phyloP scores from a whole-genome alignment of 345 rosid species.

The Eucalyptus regnans region DNA sequence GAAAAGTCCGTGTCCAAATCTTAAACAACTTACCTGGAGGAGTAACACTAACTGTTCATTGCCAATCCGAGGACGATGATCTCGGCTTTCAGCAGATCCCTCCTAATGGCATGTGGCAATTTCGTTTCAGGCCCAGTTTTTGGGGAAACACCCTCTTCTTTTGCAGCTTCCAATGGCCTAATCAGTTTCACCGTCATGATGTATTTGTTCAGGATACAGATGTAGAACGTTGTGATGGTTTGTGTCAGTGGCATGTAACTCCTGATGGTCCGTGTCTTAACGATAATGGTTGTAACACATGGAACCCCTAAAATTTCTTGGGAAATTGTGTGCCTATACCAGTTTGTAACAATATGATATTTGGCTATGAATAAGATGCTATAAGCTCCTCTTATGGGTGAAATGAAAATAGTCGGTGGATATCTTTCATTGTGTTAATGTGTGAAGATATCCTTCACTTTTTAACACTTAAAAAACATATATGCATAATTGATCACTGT shows the following conservation, averaged over 20 bases:
- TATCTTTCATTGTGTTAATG: not conserved
- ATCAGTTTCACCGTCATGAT: not conserved
- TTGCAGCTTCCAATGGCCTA: not conserved
- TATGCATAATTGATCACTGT: not conserved
- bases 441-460: not conserved
- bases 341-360: not conserved
- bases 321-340: not conserved
- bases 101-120: not conserved
- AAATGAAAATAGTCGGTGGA: not conserved
- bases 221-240: not conserved
- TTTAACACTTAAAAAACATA: not conserved
- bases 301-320: not conserved
- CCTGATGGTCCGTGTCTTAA: not conserved
- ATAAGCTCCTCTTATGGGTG: not conserved
- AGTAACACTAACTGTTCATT: not conserved
- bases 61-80: not conserved
- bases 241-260: not conserved
- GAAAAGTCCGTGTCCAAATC: not conserved
- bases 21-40: not conserved
- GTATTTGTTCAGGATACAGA: not conserved
- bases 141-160: not conserved
- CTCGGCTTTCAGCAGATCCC: not conserved
- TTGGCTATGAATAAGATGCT: not conserved
- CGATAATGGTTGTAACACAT: fast-evolving
- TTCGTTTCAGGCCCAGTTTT: not conserved